Percentiles rank a stretch among this genome's conserved stretches.
Conservation (phyloP, 192 early-diverging fungal genomes). For the Coemansia erecta region DNA sequence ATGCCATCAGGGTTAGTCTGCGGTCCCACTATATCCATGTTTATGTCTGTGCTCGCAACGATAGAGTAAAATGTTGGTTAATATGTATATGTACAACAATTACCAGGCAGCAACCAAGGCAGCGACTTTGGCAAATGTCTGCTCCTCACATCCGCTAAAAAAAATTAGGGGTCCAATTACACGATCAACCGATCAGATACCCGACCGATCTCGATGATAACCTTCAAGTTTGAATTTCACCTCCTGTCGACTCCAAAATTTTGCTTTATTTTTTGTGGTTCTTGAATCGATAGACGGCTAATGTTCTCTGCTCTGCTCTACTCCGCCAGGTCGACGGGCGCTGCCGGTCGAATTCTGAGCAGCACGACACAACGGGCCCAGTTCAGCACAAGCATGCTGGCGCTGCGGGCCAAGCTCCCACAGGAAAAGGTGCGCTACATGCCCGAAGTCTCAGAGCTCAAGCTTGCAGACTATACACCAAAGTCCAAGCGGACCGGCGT, state of each 20-base stretch:
- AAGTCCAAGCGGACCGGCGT: conserved; percentile 71
- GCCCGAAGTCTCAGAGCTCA: conserved; percentile 29
- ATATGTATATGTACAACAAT: no score
- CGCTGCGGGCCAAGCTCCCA: conserved; percentile 32
- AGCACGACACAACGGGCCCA: background rate
- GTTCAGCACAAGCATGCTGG: conserved; percentile 24
- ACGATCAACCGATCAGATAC: background rate
- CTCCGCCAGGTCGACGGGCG: background rate
- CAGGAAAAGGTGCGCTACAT: conserved; percentile 42
- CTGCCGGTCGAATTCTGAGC: background rate
- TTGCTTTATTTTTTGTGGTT: no score
- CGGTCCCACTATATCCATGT: background rate
- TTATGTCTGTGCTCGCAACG: background rate
- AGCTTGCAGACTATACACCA: conserved; percentile 35
- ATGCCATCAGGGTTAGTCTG: background rate
- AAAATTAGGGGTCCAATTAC: background rate
- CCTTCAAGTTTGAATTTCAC: background rate
- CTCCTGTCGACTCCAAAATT: background rate
- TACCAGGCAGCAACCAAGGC: no score
- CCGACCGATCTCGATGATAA: background rate
- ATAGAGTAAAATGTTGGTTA: background rate
- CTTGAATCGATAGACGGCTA: background rate
- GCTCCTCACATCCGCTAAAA: background rate
- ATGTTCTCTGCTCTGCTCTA: conserved; percentile 21
- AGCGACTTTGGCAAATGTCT: background rate